Evolutionary conservation across 768 basidiomycete species (phyloP).

Genomic region (Aureoboletus auriporus): DNA sequence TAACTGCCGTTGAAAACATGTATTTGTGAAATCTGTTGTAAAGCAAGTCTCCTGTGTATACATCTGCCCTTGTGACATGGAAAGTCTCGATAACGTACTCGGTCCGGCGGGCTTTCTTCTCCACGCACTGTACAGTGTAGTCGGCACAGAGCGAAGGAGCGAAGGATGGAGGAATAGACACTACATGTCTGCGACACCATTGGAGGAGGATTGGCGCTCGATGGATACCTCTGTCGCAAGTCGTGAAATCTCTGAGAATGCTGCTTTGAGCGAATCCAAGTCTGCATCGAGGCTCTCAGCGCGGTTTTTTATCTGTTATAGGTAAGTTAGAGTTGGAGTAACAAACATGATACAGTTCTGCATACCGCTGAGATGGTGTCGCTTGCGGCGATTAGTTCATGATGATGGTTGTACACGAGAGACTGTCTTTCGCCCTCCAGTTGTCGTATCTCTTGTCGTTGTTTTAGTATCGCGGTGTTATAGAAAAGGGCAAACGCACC

Average conservation of each 20-base stretch:
- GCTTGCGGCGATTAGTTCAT: slow-evolving; percentile 90
- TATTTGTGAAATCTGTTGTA: slow-evolving; percentile 6
- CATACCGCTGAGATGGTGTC: slow-evolving; percentile 85
- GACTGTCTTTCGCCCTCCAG: slow-evolving; percentile 87
- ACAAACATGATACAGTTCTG: background rate
- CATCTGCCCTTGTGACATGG: background rate
- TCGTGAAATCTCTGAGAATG: slow-evolving; percentile 85
- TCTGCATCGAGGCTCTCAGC: slow-evolving; percentile 84
- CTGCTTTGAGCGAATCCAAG: slow-evolving; percentile 72
- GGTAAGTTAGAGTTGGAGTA: background rate
- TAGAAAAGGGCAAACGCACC: slow-evolving; percentile 36
- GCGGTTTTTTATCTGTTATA: slow-evolving; percentile 76
- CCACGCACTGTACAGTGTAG: too few relatives aligned
- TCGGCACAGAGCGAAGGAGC: background rate
- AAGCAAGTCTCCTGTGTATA: slow-evolving; percentile 12
- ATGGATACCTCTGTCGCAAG: slow-evolving; percentile 64
- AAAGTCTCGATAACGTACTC: slow-evolving; percentile 6
- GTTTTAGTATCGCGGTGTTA: slow-evolving; percentile 3
- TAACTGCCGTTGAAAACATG: slow-evolving; percentile 4
- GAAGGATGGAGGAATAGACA: background rate
- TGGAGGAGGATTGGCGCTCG: slow-evolving; percentile 30
- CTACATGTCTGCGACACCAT: background rate
- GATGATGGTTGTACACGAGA: slow-evolving; percentile 92
- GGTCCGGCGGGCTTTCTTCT: too few relatives aligned
- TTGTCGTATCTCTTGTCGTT: slow-evolving; percentile 69